Conservation (phyloP, 164 flowering plant species). For the Umbilicus rupestris region DNA sequence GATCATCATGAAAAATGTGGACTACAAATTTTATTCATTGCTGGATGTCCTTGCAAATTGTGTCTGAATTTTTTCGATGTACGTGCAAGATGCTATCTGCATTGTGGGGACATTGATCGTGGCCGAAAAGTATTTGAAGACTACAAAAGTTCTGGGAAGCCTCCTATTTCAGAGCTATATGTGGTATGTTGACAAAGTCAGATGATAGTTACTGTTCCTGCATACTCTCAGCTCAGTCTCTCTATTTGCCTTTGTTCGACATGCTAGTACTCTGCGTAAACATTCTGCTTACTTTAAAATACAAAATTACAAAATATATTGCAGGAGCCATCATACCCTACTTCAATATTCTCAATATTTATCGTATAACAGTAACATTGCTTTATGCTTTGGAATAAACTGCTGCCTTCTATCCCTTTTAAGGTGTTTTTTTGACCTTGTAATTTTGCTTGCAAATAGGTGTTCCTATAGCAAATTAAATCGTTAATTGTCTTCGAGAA, state of each 20-base stretch:
- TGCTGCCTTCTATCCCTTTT: neutral
- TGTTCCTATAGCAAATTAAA: too few species aligned
- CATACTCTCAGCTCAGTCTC: neutral
- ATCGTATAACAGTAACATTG: neutral
- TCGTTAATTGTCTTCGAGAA: too few species aligned
- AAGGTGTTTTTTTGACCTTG: too few species aligned
- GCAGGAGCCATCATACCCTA: neutral
- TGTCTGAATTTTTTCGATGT: neutral
- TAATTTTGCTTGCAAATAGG: too few species aligned
- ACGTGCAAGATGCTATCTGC: constrained; percentile 64
- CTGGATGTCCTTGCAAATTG: neutral
- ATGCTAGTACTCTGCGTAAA: neutral
- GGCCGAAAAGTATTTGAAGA: constrained; percentile 65
- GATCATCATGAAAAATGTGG: neutral
- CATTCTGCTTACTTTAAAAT: neutral
- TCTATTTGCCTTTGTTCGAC: neutral
- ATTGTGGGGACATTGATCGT: constrained; percentile 63
- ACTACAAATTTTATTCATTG: neutral
- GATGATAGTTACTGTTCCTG: neutral
- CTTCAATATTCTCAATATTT: neutral
- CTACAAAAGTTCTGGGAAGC: constrained; percentile 44
- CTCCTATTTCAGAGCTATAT: constrained; percentile 51
- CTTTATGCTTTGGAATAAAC: neutral
- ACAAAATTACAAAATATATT: neutral
- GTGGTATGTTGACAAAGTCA: constrained; percentile 37